These are phyloP conservation scores for Lepidium aucheri DNA, from an alignment of 345 rosid species.

Conservation along the genomic window DNA sequence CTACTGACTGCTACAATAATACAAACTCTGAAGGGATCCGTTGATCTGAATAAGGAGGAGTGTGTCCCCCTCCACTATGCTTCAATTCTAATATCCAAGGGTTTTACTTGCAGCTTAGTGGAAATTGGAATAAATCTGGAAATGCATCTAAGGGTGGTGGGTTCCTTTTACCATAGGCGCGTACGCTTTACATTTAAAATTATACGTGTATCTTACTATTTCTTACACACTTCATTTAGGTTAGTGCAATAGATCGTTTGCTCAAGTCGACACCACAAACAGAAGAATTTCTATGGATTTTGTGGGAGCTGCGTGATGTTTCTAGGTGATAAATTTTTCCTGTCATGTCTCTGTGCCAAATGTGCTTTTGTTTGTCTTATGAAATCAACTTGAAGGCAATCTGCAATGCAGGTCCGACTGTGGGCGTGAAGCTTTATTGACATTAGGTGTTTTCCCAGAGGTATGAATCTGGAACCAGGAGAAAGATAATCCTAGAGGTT, in stretches of 20 bases:
- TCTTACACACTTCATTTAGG: slow-evolving; percentile 36
- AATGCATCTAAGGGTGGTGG: slow-evolving; percentile 90
- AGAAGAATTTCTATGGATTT: slow-evolving; percentile 92
- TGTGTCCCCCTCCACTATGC: slow-evolving; percentile 93
- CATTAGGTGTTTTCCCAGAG: slow-evolving; percentile 79
- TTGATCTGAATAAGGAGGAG: slow-evolving; percentile 56
- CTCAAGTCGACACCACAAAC: slow-evolving; percentile 64
- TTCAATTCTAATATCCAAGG: slow-evolving; percentile 64
- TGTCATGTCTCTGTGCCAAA: slow-evolving; percentile 10
- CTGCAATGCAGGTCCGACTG: slow-evolving; percentile 72
- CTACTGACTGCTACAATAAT: slow-evolving; percentile 67
- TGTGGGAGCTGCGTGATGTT: slow-evolving; percentile 94
- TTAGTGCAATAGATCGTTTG: slow-evolving; percentile 77
- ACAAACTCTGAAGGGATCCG: slow-evolving; percentile 57
- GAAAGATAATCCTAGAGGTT: background rate
- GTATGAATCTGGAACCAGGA: slow-evolving; percentile 34
- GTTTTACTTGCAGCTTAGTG: slow-evolving; percentile 72
- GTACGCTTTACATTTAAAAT: background rate
- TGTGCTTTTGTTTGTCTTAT: background rate
- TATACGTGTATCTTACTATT: background rate
- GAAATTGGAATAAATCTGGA: slow-evolving; percentile 86
- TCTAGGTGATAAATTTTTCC: slow-evolving; percentile 50
- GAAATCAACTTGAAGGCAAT: slow-evolving; percentile 7
- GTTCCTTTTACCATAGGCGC: slow-evolving; percentile 31
- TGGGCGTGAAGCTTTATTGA: slow-evolving; percentile 87